A percentile compares a stretch with the other conserved stretches of the same genome.
Evolutionary conservation across 768 basidiomycete genomes (phyloP).

Genomic region (Lentinus brumalis): DNA sequence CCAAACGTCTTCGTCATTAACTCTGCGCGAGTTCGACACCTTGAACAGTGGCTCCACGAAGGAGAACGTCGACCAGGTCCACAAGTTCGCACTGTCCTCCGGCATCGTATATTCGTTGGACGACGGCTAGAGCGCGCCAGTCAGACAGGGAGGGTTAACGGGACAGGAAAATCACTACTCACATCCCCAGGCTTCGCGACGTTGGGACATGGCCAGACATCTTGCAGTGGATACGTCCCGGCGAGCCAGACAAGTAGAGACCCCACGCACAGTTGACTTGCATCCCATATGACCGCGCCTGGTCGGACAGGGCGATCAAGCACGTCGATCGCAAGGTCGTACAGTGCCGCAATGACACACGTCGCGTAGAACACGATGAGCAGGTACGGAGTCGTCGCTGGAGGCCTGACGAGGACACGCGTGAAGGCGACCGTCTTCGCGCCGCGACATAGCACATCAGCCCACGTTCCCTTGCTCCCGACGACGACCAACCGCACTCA

Average conservation of each 20-base stretch:
- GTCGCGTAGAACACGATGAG: slow-evolving; percentile 45
- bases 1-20: slow-evolving; percentile 57
- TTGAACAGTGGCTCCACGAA: slow-evolving; percentile 65
- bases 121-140: slow-evolving; percentile 42
- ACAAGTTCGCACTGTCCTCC: slow-evolving; percentile 64
- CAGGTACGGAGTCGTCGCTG: slow-evolving; percentile 55
- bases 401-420: slow-evolving; percentile 41
- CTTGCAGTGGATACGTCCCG: slow-evolving; percentile 58
- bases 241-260: slow-evolving; percentile 48
- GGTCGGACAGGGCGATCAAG: slow-evolving; percentile 14
- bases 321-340: slow-evolving; percentile 38
- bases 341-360: slow-evolving; percentile 39
- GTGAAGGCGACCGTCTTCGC: slow-evolving; percentile 48
- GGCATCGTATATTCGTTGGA: slow-evolving; percentile 54
- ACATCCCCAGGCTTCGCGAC: slow-evolving; percentile 54
- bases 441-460: background rate
- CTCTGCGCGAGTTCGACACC: slow-evolving; percentile 51
- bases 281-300: slow-evolving; percentile 26
- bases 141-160: too few relatives aligned
- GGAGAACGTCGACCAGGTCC: slow-evolving; percentile 66
- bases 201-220: slow-evolving; percentile 44
- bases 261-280: slow-evolving; percentile 38
- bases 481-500: slow-evolving; percentile 31
- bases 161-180: slow-evolving; percentile 20
- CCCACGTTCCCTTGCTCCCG: background rate